phyloP scores from a whole-genome alignment of 140 eudicot genomes.

The Stevia rebaudiana region DNA sequence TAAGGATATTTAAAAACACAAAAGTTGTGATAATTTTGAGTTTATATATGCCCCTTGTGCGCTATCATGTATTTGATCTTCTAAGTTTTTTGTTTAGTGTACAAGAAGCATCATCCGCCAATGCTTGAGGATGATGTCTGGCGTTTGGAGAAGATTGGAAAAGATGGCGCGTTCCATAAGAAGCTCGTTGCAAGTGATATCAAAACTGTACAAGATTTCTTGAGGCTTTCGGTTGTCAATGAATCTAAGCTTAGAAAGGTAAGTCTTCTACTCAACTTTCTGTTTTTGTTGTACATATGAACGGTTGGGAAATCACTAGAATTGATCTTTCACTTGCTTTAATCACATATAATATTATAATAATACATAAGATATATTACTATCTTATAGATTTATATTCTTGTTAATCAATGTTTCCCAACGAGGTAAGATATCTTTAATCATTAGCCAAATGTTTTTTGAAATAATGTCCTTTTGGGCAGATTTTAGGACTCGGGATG shows the following conservation, averaged over 20 bases:
- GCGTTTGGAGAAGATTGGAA: slow-evolving; percentile 91
- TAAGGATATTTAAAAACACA: no score
- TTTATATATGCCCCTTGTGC: neutral
- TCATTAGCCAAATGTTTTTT: neutral
- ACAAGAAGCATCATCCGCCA: slow-evolving; percentile 93
- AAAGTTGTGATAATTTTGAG: neutral
- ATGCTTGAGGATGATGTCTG: slow-evolving; percentile 68
- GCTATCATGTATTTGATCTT: neutral
- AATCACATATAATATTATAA: no score
- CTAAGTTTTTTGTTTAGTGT: slow-evolving; percentile 28
- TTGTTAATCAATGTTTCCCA: no score
- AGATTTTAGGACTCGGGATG: slow-evolving; percentile 67
- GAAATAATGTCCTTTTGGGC: neutral
- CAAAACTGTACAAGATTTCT: slow-evolving; percentile 57
- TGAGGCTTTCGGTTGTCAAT: slow-evolving; percentile 36
- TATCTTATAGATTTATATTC: no score
- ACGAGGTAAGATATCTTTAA: no score
- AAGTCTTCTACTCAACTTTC: neutral
- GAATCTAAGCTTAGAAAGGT: slow-evolving; percentile 47
- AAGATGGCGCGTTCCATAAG: slow-evolving; percentile 69
- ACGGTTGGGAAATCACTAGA: neutral
- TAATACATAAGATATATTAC: no score
- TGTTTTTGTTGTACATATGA: neutral
- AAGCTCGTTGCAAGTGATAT: slow-evolving; percentile 40
- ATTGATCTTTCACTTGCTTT: no score